Evolutionary conservation across 768 basidiomycete genomes (phyloP), one percentile per base, ranked within the genome.

Genomic region (Tephrocybe sp.): DNA sequence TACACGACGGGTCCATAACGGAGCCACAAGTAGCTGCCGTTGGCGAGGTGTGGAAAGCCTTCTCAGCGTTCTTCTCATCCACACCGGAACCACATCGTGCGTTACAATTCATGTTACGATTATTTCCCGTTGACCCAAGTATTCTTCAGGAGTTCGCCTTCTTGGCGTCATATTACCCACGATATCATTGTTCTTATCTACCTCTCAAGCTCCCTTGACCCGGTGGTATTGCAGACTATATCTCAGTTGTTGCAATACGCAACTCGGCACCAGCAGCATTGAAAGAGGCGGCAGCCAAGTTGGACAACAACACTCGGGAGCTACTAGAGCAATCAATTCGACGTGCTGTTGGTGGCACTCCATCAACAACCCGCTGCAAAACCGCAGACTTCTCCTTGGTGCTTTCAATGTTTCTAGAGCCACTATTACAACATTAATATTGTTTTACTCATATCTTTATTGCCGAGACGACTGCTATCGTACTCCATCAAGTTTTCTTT

Each of bases 21-120:
- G 84, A 88, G 31, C 57, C 70, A n/a, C 79, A 85, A 21, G 64
- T 75, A 11, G 74, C 79, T 12, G 86, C 83, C 1, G 70, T 90
- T 1, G 81, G 80, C 6, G 94, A 97, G 65, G 80, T 91, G 11
- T 80, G 91, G 77, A 94, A 86, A 65, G 83, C 89, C 9, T 84
- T 97, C 50, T 71, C 83, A 1, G 71, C 79, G 0, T 78, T 93
- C 41, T 79, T 87, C 46, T 56, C 69, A 0, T 72, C 80, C 0
- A 69, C 85, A 0, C 63, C 76, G 0, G 82, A 85, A 45, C 77
- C 78, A 3, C 74, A 82, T 38, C 80, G 91, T 91, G 62, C 65
- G 86, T 72, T 9, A 27, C 10, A 16, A 31, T 11, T 50, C 11
- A 4, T 7, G 41, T 0, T 4, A 12, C 22, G 33, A 6, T 2